Conservation (phyloP, 1,284 basidiomycete genomes). For the Papiliotrema fonsecae region DNA sequence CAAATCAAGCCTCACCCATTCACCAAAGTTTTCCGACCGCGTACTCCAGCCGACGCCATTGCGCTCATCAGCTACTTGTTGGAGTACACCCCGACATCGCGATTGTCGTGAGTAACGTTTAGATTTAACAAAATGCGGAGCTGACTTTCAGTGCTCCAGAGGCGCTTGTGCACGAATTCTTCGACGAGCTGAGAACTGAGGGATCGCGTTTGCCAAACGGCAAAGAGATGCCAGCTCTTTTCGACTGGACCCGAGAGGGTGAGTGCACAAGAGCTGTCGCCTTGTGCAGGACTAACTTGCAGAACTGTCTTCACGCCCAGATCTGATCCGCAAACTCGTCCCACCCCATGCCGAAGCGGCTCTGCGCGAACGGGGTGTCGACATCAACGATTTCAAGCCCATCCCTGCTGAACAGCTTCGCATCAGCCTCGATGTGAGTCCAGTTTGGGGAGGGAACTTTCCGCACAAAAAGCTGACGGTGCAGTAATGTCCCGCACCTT, state of each 20-base stretch:
- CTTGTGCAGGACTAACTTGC: constrained; percentile 7
- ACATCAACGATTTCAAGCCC: constrained; percentile 85
- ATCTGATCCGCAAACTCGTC: constrained; percentile 85
- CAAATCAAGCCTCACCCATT: constrained; percentile 98
- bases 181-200: constrained; percentile 87
- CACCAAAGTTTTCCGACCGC: constrained; percentile 96
- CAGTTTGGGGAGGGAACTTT: no score
- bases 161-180: constrained; percentile 94
- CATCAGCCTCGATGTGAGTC: constrained; percentile 70
- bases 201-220: constrained; percentile 94
- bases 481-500: no score
- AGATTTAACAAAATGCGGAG: background rate
- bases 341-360: constrained; percentile 84
- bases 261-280: constrained; percentile 41
- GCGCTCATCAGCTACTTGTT: constrained; percentile 90
- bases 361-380: constrained; percentile 78
- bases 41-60: constrained; percentile 93
- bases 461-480: background rate
- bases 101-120: constrained; percentile 58
- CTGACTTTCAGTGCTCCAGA: constrained; percentile 61
- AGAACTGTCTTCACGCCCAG: constrained; percentile 95
- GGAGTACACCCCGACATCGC: constrained; percentile 93
- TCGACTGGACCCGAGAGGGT: constrained; percentile 96
- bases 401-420: constrained; percentile 89
- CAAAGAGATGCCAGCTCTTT: constrained; percentile 87